Evolutionary conservation across 768 basidiomycete species (phyloP).

Genomic region (Paxillus ammoniavirescens): DNA sequence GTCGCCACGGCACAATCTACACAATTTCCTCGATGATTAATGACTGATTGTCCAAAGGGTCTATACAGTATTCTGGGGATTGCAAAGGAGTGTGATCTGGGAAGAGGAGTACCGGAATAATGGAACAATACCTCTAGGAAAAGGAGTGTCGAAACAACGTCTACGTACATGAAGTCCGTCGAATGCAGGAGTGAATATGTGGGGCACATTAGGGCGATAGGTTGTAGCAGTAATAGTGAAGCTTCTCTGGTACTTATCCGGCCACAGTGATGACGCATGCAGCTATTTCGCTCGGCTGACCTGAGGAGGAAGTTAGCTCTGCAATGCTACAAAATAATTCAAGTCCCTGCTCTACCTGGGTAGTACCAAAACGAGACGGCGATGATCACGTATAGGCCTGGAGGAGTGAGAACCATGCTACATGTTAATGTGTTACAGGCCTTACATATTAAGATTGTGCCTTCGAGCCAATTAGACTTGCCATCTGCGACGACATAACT

Average conservation of each 20-base stretch:
- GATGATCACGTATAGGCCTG: conserved; percentile 70
- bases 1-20: not conserved
- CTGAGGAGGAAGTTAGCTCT: conserved; percentile 10
- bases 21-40: not conserved
- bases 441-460: conserved; percentile 67
- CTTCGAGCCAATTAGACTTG: conserved; percentile 84
- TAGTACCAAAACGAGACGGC: conserved; percentile 69
- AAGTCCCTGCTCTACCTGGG: conserved; percentile 26
- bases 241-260: not conserved
- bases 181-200: conserved; percentile 4
- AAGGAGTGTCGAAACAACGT: conserved; percentile 11
- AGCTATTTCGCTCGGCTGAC: conserved; percentile 22
- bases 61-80: not conserved
- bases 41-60: not conserved
- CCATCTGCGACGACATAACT: conserved; percentile 81
- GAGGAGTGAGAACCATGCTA: conserved; percentile 2
- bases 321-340: not conserved
- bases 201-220: conserved; percentile 1
- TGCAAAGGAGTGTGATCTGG: conserved; percentile 5
- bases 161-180: conserved; percentile 13
- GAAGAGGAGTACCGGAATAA: no score
- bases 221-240: not conserved
- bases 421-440: not conserved
- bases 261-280: conserved; percentile 10
- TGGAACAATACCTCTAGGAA: no score